Conservation (phyloP, 1,284 basidiomycete species). For the Pterulicium gracile region DNA sequence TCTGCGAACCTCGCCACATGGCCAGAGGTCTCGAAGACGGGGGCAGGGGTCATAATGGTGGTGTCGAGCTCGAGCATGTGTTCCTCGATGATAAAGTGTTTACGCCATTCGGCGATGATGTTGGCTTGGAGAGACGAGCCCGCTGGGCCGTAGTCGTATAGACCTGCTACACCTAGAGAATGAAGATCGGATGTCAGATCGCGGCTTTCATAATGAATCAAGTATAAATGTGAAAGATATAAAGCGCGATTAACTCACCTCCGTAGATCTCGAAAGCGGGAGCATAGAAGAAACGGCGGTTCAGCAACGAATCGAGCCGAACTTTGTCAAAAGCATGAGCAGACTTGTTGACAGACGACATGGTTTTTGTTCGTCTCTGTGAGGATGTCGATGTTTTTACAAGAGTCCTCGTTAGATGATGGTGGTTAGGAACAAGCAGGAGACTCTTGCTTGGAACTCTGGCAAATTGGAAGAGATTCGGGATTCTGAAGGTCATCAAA, state of each 20-base stretch:
- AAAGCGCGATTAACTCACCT: conserved; percentile 50
- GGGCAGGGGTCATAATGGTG: conserved; percentile 91
- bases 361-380: background rate
- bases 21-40: conserved; percentile 96
- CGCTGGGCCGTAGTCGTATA: conserved; percentile 94
- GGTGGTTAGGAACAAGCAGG: no score
- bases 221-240: no score
- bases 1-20: conserved; percentile 98
- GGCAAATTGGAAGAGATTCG: no score
- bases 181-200: background rate
- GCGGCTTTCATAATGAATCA: background rate
- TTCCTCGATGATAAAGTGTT: conserved; percentile 98
- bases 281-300: conserved; percentile 94
- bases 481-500: no score
- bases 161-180: conserved; percentile 75
- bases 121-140: conserved; percentile 95
- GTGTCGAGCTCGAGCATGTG: conserved; percentile 99
- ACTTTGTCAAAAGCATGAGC: conserved; percentile 86
- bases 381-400: conserved; percentile 13
- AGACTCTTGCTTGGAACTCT: no score
- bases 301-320: conserved; percentile 80
- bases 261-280: conserved; percentile 99
- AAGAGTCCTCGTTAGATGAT: background rate
- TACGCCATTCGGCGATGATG: conserved; percentile 94
- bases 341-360: conserved; percentile 57